Base-by-base conservation (phyloP, 2,329 filamentous ascomycete species). In the Penicillium fuscoglaucum region DNA sequence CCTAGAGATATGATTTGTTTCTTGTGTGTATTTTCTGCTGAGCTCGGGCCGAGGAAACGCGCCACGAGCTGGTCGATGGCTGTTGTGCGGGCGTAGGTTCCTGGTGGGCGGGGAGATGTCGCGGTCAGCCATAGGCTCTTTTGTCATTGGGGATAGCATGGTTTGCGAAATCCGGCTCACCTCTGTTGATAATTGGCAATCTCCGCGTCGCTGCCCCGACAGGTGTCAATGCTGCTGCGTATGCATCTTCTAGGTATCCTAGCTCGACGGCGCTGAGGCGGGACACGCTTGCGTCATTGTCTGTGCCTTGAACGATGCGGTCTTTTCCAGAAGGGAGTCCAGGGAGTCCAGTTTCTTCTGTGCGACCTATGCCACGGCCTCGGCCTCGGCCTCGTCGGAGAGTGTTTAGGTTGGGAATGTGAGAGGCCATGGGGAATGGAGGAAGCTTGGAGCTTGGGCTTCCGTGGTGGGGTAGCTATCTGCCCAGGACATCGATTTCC, bases 181-280 rank as follows among this genome's bases (percentile, higher is more conserved):
- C 93, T 85, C 93, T 82, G 72, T 99, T 98, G 70, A 99, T 96
- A 61, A 99, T 90, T 52, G 95, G 95, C 62, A 96, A 82, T 58
- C 93, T 83, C 63, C 90, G 84, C 13, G 85, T 59, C 79, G 81
- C 71, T 29, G 68, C 61, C 3, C 66, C 70, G 8, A 66, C 70
- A 56, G 83, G 79, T 2, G 89, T 87, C 72, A 97, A 91, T 55
- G 82, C 82, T 53, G 78, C 78, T 2, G 92, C 91, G 76, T 89
- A 98, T 0, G 84, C 84, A 71, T 99, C 95, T 2, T 90, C 78
- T 1, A 99, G 80, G 72, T 98, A 98, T 33, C 91, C 92, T 51
- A 91, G 73, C 57, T 89, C 84, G 17, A 98, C 91, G 13, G 93
- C 93, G 73, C 93, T 98, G 75, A 96, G 79, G 37, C 95, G 86